Evolutionary conservation across 805 yeast genomes (phyloP).

Genomic region (Jamesozyma spencerorum): DNA sequence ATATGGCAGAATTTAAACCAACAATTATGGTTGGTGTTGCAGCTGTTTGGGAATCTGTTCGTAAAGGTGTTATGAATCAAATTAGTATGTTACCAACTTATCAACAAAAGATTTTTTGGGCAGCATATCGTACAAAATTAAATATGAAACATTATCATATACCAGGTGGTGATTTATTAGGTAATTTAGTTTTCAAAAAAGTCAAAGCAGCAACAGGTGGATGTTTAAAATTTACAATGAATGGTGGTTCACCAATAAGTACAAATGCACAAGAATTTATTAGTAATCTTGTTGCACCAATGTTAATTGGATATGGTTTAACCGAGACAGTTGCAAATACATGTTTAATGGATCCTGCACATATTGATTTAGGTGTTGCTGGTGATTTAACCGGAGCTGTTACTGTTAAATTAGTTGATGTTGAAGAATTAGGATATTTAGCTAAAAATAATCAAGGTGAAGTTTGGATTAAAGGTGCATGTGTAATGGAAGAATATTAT

Average conservation of each 20-base stretch:
- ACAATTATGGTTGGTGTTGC: conserved; percentile 97
- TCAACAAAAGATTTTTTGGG: conserved; percentile 81
- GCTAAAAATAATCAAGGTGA: conserved; percentile 94
- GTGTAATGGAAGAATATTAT: conserved; percentile 70
- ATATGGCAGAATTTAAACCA: conserved; percentile 78
- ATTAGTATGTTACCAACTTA: conserved; percentile 55
- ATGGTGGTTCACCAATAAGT: conserved; percentile 91
- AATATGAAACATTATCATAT: conserved; percentile 53
- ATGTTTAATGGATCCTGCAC: conserved; percentile 52
- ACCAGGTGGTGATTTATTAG: conserved; percentile 61
- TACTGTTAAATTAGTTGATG: conserved; percentile 84
- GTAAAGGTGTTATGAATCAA: conserved; percentile 82
- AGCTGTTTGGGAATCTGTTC: conserved; percentile 93
- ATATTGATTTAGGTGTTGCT: conserved; percentile 63
- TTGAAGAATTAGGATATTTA: conserved; percentile 79
- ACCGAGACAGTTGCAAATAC: conserved; percentile 94
- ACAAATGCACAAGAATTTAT: conserved; percentile 74
- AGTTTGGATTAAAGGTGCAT: conserved; percentile 65
- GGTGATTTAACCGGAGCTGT: conserved; percentile 80
- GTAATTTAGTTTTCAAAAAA: conserved; percentile 70
- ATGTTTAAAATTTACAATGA: conserved; percentile 55
- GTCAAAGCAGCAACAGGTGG: conserved; percentile 96
- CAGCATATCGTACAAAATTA: conserved; percentile 68
- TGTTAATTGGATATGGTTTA: conserved; percentile 91
- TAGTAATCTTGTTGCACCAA: conserved; percentile 65